phyloP scores from a whole-genome alignment of 805 yeast genomes.

The Suhomyces sp. region DNA sequence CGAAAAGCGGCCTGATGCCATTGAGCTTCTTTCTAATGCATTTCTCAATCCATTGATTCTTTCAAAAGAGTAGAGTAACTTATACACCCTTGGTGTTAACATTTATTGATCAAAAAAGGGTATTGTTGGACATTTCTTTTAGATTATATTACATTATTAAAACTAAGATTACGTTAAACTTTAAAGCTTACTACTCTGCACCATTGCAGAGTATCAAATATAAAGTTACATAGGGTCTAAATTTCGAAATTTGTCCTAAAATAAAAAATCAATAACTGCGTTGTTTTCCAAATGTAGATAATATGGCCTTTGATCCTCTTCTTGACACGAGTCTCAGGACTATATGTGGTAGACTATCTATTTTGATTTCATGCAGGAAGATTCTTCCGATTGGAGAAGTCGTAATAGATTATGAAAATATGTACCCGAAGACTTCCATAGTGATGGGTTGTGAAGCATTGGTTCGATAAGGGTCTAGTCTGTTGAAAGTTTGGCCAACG shows the following conservation, averaged over 20 bases:
- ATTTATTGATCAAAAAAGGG: too few species aligned
- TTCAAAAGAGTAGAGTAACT: conserved; percentile 10
- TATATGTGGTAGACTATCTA: not conserved
- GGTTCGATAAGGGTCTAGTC: not conserved
- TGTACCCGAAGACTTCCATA: too few species aligned
- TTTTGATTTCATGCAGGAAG: not conserved
- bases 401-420: too few species aligned
- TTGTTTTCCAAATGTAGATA: not conserved
- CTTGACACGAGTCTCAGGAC: too few species aligned
- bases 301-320: not conserved
- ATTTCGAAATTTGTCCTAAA: not conserved
- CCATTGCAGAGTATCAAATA: not conserved
- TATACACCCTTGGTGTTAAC: too few species aligned
- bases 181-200: not conserved
- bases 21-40: conserved; percentile 61
- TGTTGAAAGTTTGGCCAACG: not conserved
- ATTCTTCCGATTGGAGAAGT: not conserved
- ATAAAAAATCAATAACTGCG: not conserved
- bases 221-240: not conserved
- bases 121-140: not conserved
- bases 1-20: conserved; percentile 69
- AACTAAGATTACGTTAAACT: not conserved
- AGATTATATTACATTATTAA: not conserved
- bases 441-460: not conserved
- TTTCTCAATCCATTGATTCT: conserved; percentile 52